Evolutionary conservation across 2,329 filamentous ascomycete species (phyloP), one percentile per base, ranked within the genome.

Genomic region (Phialocephala subalpina): DNA sequence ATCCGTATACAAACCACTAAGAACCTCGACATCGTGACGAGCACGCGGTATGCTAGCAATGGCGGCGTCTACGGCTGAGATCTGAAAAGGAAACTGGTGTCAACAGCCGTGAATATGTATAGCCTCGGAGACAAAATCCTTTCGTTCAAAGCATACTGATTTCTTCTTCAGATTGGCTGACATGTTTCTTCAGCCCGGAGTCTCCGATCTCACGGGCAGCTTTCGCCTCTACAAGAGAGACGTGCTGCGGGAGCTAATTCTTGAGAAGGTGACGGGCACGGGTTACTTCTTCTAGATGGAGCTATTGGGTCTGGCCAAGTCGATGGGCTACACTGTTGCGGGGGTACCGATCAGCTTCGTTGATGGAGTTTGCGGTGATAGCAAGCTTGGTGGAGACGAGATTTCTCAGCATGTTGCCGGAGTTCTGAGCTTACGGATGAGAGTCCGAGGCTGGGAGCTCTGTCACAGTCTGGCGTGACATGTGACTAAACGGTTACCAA

Each of bases 201-300:
- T 99, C 60, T 97, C 93, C 77, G 96, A 99, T 80, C 82, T 98
- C 77, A 99, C 96, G 40, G 96, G 96, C 59, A 94, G 91, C 78
- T 99, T 98, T 82, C 84, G 96, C 69, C 80, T 99, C 78, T 99
- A 99, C 81, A 98, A 97, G 89, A 94, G 91, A 82, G 83, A 84
- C 66, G 92, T 97, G 68, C 81, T 99, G 76, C 9, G 29, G 29
- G 88, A 97, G 79, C 94, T 92, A 84, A 93, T 97, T 66, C 97
- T 99, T 74, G 84, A 86, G 76, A 92, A 87, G 80, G 97, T 94
- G 11, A 91, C 97, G 84, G 96, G 92, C 78, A 97, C 97, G 82
- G 96, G 96, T 1, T 99, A 98, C 80, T 95, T 92, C 49, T 99
- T 99, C 85, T 96, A 99, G 88, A 99, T 99, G 96, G 95, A 97